Percentiles rank a stretch among this genome's conserved stretches.
phyloP scores from a whole-genome alignment of 1,139 yeast genomes.

The Pichia sp. region DNA sequence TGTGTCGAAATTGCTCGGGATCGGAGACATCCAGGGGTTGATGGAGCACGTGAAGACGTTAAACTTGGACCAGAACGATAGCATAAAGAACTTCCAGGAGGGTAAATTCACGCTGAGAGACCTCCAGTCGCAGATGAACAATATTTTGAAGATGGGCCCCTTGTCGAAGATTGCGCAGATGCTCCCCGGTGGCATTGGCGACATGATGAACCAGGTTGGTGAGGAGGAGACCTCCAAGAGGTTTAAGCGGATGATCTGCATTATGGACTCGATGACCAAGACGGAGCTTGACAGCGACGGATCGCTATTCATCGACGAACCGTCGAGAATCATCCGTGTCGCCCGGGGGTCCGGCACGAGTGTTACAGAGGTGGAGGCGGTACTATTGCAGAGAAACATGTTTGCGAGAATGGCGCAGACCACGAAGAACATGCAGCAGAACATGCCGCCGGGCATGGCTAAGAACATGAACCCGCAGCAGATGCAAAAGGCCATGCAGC shows the following conservation, averaged over 20 bases:
- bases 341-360: constrained; percentile 97
- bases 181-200: constrained; percentile 92
- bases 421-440: constrained; percentile 46
- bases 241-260: constrained; percentile 83
- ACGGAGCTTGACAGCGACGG: constrained; percentile 92
- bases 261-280: constrained; percentile 95
- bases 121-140: constrained; percentile 92
- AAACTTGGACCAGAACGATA: constrained; percentile 85
- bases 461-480: constrained; percentile 48
- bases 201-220: constrained; percentile 78
- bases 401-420: constrained; percentile 91
- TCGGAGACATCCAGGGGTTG: constrained; percentile 91
- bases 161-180: constrained; percentile 86
- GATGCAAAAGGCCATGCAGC: constrained; percentile 53
- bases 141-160: constrained; percentile 95
- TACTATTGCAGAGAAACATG: constrained; percentile 85
- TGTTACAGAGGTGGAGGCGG: constrained; percentile 90
- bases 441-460: constrained; percentile 28
- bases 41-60: constrained; percentile 91
- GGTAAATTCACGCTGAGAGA: constrained; percentile 92
- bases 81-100: constrained; percentile 88
- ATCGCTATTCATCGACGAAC: constrained; percentile 70
- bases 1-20: constrained; percentile 84
- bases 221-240: constrained; percentile 85
- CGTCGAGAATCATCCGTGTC: constrained; percentile 80